Evolutionary conservation across 2,329 filamentous ascomycete species (phyloP).

Genomic region (Aaosphaeria arxii): DNA sequence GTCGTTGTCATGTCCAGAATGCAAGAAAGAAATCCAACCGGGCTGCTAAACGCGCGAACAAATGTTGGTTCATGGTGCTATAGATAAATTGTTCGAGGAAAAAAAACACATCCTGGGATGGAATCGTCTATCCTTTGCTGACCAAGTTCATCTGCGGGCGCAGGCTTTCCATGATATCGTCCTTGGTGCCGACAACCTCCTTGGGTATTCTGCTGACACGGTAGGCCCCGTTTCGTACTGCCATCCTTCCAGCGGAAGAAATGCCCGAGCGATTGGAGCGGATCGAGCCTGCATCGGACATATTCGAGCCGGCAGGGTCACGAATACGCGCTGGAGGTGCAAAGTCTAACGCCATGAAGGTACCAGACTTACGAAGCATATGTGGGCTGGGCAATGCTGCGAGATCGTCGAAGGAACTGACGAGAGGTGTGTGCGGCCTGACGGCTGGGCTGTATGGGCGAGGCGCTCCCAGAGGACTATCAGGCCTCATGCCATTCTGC

Average conservation of each 20-base stretch:
- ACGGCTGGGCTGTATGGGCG: conserved; percentile 73
- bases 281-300: conserved; percentile 48
- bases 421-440: conserved; percentile 73
- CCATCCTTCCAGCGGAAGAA: conserved; percentile 66
- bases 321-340: conserved; percentile 74
- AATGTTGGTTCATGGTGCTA: conserved; percentile 22
- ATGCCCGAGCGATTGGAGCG: conserved; percentile 75
- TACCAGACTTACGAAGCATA: conserved; percentile 70
- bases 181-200: conserved; percentile 74
- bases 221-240: conserved; percentile 76
- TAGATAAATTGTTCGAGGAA: conserved; percentile 3
- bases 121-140: conserved; percentile 16
- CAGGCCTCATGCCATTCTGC: conserved; percentile 61
- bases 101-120: background rate
- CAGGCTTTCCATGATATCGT: conserved; percentile 61
- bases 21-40: conserved; percentile 3
- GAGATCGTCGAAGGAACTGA: conserved; percentile 83
- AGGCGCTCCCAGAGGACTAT: conserved; percentile 56
- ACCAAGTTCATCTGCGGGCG: conserved; percentile 56
- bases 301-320: conserved; percentile 33
- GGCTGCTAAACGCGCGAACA: conserved; percentile 1
- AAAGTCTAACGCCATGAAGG: conserved; percentile 78
- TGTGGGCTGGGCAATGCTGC: conserved; percentile 82
- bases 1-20: conserved; percentile 23
- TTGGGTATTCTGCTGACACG: conserved; percentile 81